Evolutionary conservation across 768 basidiomycete genomes (phyloP).

Genomic region (Nevesoporus exiguus): DNA sequence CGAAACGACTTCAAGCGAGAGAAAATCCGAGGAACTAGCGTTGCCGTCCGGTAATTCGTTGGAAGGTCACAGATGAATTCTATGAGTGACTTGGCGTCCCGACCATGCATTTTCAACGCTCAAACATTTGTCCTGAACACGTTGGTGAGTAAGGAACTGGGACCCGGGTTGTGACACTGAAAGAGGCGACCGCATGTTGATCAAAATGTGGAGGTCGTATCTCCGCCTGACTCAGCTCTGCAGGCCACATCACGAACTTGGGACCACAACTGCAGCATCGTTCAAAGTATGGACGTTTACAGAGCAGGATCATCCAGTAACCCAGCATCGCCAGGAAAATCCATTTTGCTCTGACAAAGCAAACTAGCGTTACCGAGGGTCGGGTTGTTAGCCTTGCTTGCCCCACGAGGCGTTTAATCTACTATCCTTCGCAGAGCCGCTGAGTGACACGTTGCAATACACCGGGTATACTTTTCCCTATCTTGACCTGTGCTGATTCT

Average conservation of each 20-base stretch:
- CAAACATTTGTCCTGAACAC: slow-evolving; percentile 3
- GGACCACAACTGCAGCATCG: not conserved
- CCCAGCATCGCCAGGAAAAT: not conserved
- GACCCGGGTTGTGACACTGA: not conserved
- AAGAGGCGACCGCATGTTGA: slow-evolving; percentile 5
- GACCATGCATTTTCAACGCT: not conserved
- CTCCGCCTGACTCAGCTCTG: not conserved
- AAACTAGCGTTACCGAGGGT: not conserved
- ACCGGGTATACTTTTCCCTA: slow-evolving; percentile 9
- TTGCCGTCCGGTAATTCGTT: not conserved
- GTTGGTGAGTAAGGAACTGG: slow-evolving; percentile 1
- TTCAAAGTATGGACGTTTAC: not conserved
- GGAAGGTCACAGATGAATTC: not conserved
- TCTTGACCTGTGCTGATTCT: not conserved
- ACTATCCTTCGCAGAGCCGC: not conserved
- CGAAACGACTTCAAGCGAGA: not conserved
- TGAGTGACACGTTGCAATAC: slow-evolving; percentile 14
- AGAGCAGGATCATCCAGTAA: no score
- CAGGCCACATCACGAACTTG: not conserved
- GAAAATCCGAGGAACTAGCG: not conserved
- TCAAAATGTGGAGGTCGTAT: not conserved
- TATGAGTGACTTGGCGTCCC: not conserved
- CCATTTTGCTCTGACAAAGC: not conserved
- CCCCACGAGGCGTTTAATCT: slow-evolving; percentile 18
- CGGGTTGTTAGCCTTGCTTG: slow-evolving; percentile 11